phyloP scores from a whole-genome alignment of 208 protist genomes.

The Naegleria lovaniensis region DNA sequence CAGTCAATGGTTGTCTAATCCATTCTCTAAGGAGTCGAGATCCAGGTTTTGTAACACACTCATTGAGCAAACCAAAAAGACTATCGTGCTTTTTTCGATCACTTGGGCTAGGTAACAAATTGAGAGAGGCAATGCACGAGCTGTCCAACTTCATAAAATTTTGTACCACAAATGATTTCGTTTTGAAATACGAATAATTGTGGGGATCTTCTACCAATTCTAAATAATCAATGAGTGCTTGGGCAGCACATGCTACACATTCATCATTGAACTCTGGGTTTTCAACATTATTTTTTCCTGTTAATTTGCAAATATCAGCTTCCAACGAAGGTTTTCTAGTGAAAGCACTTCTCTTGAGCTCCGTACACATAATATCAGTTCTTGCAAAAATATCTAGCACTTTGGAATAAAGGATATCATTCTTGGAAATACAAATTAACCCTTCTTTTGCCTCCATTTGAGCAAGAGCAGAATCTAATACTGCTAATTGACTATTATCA shows the following conservation, averaged over 20 bases:
- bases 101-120: neutral
- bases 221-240: neutral
- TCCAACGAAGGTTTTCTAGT: neutral
- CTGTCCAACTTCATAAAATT: constrained; percentile 11
- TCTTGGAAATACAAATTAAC: neutral
- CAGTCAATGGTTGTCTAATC: constrained; percentile 91
- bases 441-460: neutral
- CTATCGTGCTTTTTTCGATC: neutral
- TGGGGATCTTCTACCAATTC: neutral
- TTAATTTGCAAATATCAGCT: no score
- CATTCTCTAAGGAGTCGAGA: constrained; percentile 87
- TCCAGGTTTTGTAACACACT: constrained; percentile 79
- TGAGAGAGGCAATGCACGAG: neutral
- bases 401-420: neutral
- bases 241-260: neutral
- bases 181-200: neutral
- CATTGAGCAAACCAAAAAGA: neutral
- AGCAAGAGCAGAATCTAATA: neutral
- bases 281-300: neutral
- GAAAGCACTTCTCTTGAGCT: neutral
- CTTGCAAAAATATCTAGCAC: neutral
- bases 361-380: neutral
- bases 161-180: neutral
- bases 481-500: neutral
- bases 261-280: neutral